Percentiles rank a stretch among this genome's conserved stretches.
Evolutionary conservation across 139 green algal species (phyloP).

Genomic region (Penium margaritaceum): DNA sequence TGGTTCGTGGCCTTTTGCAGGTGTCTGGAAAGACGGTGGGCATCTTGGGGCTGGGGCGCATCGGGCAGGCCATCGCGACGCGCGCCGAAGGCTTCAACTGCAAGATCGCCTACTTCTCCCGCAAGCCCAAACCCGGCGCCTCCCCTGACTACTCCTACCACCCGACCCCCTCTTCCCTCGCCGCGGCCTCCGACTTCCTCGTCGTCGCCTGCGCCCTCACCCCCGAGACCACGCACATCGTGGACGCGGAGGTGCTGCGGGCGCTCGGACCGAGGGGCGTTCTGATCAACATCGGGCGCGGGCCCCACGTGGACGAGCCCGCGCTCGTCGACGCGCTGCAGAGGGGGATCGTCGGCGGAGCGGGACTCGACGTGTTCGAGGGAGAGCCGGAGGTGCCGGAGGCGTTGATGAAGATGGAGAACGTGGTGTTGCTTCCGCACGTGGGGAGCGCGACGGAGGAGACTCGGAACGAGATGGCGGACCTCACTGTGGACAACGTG

Average conservation of each 20-base stretch:
- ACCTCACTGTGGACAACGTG: constrained; percentile 25
- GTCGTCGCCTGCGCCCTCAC: constrained; percentile 22
- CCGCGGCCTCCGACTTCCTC: constrained; percentile 7
- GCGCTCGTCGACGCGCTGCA: constrained; percentile 21
- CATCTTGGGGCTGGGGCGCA: constrained; percentile 34
- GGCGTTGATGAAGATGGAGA: constrained; percentile 28
- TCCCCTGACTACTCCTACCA: constrained; percentile 21
- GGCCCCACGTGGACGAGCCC: constrained; percentile 29
- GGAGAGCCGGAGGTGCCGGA: constrained; percentile 27
- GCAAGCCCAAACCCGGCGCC: neutral
- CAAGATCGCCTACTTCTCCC: constrained; percentile 24
- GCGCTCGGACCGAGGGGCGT: constrained; percentile 12
- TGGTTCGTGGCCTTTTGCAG: too few species aligned
- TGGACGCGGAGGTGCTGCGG: constrained; percentile 7
- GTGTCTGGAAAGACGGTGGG: constrained; percentile 29
- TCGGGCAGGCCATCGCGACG: constrained; percentile 25
- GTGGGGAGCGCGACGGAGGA: constrained; percentile 33
- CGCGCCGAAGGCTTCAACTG: constrained; percentile 26
- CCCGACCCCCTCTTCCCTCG: neutral
- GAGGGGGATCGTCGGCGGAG: constrained; percentile 16
- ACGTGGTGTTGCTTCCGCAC: constrained; percentile 37
- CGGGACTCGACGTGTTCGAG: constrained; percentile 43
- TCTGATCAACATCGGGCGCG: constrained; percentile 34
- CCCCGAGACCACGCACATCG: constrained; percentile 20
- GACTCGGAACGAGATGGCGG: constrained; percentile 26